Evolutionary conservation across 2,329 filamentous ascomycete genomes (phyloP), one percentile per base, ranked within the genome.

Genomic region (Sporothrix inflata): DNA sequence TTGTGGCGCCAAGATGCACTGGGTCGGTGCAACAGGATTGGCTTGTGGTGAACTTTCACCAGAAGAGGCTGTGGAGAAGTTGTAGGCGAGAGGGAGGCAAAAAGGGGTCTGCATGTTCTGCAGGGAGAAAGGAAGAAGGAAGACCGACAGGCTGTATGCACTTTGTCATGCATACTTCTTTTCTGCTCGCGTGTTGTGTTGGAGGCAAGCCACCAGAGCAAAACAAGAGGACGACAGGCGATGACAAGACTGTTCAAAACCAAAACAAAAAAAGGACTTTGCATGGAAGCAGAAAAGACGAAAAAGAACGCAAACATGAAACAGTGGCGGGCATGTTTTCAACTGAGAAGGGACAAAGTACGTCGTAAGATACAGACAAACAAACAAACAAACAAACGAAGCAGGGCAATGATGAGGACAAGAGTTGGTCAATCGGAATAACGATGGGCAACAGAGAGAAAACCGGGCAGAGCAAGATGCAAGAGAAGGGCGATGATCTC

Each of bases 351-450:
- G 27, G 19, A 21, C 30, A 7, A 12, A 55, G 49, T n/a, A n/a
- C n/a, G n/a, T n/a, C n/a, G n/a, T n/a, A n/a, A n/a, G n/a, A n/a
- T n/a, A n/a, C n/a, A n/a, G n/a, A n/a, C n/a, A n/a, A n/a, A n/a
- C n/a, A n/a, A 8, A 53, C 53, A 65, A 45, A 65, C 21, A 45
- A 19, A 65, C 38, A 27, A 21, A 38, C 16, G 24, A 55, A 27
- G 12, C 51, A 27, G 24, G 51, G n/a, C 30, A 40, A 19, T 16
- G 19, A 66, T n/a, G 2, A 19, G 6, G 16, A 3, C 38, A 30
- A 66, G 63, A 66, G 63, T 66, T 66, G 63, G 63, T 5, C 16
- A 66, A 21, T 49, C 19, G 42, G 63, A 66, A 66, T 66, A 34
- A 66, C 42, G 63, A 66, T 66, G 63, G 5, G 21, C 60, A 24